phyloP scores from a whole-genome alignment of 257 asterid genomes.

The Gentiana straminea region DNA sequence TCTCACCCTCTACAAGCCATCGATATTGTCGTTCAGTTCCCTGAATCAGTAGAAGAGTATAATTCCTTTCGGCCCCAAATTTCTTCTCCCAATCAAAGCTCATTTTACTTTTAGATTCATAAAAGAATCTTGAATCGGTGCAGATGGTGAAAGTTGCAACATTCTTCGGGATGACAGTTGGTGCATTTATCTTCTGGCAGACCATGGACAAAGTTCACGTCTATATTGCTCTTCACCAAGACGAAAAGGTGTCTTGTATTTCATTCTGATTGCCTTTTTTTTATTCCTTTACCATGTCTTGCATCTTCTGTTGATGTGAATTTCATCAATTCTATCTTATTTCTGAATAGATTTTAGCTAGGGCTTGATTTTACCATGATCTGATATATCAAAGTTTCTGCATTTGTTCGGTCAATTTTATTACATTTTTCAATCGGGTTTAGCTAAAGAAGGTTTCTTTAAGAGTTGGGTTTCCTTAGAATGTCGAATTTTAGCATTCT shows the following conservation, averaged over 20 bases:
- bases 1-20: too few relatives aligned
- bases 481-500: not conserved
- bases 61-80: too few relatives aligned
- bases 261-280: not conserved
- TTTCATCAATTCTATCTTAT: too few relatives aligned
- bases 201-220: constrained; percentile 86
- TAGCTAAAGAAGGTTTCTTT: not conserved
- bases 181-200: constrained; percentile 80
- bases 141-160: constrained; percentile 71
- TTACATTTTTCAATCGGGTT: not conserved
- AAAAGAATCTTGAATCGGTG: not conserved
- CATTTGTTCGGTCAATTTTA: too few relatives aligned
- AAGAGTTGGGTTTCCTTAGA: not conserved
- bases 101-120: too few relatives aligned
- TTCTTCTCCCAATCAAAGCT: too few relatives aligned
- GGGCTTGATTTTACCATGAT: too few relatives aligned
- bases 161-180: constrained; percentile 63
- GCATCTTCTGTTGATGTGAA: not conserved
- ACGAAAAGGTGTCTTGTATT: constrained; percentile 45
- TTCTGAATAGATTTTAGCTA: too few relatives aligned
- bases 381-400: too few relatives aligned
- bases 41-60: too few relatives aligned
- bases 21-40: too few relatives aligned
- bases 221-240: constrained; percentile 86
- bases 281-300: not conserved